Base-by-base conservation (phyloP, 2,329 filamentous ascomycete genomes). In the Juglanconis juglandina region DNA sequence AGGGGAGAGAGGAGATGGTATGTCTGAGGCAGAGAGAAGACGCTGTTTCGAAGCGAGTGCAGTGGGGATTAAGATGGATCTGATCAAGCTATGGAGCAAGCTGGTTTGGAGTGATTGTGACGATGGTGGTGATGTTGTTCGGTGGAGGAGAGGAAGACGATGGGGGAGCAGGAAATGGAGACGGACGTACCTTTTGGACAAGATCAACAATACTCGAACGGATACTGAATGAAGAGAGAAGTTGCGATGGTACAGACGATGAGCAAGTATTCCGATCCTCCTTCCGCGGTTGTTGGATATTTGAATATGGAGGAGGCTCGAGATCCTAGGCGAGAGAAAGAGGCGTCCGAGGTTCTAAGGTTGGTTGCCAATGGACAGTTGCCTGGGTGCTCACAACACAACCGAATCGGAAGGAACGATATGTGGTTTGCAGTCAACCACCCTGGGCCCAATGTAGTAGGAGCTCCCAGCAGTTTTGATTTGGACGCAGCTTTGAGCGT, bases 1-100 rank as follows among this genome's bases (percentile, higher is more conserved):
- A 48, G 34, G 39, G 9, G 32, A 32, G 37, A 41, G 17, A 32
- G 52, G 42, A n/a, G 53, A 53, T 60, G 49, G 61, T 53, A 57
- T 63, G 60, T 58, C 50, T 47, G 54, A 50, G 53, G 47, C 60
- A 55, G 56, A 61, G 37, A 59, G 49, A 62, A 78, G 77, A 75
- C 73, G 73, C 72, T 76, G 76, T 75, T 71, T 78, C 78, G 77
- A 81, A 84, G 80, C 77, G 79, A 83, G 78, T 71, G 77, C 64
- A 62, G 61, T 63, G 61, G 73, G 72, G 70, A 76, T 76, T 80
- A 79, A 81, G 77, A 79, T 81, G 80, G 78, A 83, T 82, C 35
- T 79, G 80, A 79, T 78, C 78, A 75, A 82, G 80, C 79, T 84
- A 83, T 79, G 77, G 74, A 82, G 80, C 82, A 84, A 84, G 77